phyloP scores from a whole-genome alignment of 1,139 yeast genomes.

The Lodderomyces oxycetoniae region DNA sequence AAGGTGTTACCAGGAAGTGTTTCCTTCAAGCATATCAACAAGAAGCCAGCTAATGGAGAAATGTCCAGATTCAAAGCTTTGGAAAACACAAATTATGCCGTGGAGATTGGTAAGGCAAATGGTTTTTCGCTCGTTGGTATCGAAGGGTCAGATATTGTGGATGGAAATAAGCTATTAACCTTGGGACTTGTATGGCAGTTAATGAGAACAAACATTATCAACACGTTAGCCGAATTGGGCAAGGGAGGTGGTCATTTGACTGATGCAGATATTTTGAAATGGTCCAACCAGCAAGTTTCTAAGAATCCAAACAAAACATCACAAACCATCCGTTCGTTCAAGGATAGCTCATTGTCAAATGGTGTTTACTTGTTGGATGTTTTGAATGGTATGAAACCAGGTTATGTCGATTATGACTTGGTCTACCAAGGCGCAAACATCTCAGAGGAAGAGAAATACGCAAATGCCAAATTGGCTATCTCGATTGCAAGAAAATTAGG shows the following conservation, averaged over 20 bases:
- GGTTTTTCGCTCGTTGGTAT: constrained; percentile 93
- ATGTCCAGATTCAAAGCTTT: constrained; percentile 88
- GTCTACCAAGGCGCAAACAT: constrained; percentile 67
- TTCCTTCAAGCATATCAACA: constrained; percentile 73
- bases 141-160: constrained; percentile 96
- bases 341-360: constrained; percentile 68
- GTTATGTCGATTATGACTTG: constrained; percentile 92
- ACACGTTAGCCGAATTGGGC: constrained; percentile 69
- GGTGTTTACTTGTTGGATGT: constrained; percentile 86
- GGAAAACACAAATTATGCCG: constrained; percentile 95
- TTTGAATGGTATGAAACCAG: constrained; percentile 90
- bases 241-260: constrained; percentile 60
- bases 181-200: constrained; percentile 98
- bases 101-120: constrained; percentile 89
- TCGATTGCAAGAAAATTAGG: constrained; percentile 98
- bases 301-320: constrained; percentile 49
- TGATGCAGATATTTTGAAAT: constrained; percentile 80
- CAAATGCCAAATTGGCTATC: constrained; percentile 94
- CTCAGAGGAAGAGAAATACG: constrained; percentile 76
- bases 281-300: constrained; percentile 89
- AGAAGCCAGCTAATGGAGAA: constrained; percentile 65
- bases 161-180: constrained; percentile 84
- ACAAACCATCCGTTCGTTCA: constrained; percentile 68
- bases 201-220: constrained; percentile 91
- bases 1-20: constrained; percentile 94